These are phyloP conservation scores for Globisporangium megalacanthum DNA, from an alignment of 352 stramenopile genomes.

Conservation along the genomic window DNA sequence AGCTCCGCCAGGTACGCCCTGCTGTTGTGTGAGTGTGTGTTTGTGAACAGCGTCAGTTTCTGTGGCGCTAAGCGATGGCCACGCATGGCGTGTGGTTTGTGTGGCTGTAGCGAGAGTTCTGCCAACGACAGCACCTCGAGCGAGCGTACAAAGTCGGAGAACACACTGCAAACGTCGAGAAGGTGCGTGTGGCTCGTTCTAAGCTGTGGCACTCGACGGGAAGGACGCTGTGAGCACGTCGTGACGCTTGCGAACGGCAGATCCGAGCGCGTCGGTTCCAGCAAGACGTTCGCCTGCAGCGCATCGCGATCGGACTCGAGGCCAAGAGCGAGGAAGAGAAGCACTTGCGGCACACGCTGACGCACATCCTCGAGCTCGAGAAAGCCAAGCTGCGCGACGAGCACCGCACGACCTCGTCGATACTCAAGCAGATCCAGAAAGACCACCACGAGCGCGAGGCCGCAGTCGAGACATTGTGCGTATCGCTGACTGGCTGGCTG, in stretches of 20 bases:
- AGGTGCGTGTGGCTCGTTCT: conserved; percentile 12
- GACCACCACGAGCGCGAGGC: conserved; percentile 53
- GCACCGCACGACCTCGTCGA: conserved; percentile 34
- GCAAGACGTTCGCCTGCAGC: conserved; percentile 62
- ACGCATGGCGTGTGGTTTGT: not conserved
- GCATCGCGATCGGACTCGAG: conserved; percentile 54
- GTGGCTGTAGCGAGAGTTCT: conserved; percentile 34
- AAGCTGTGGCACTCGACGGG: too few relatives aligned
- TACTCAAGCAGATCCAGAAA: conserved; percentile 55
- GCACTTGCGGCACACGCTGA: conserved; percentile 60
- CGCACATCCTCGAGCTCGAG: conserved; percentile 54
- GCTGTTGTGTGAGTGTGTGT: not conserved
- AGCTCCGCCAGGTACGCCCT: conserved; percentile 35
- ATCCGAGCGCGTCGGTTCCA: conserved; percentile 61
- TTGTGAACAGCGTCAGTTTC: not conserved
- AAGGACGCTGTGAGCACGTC: too few relatives aligned
- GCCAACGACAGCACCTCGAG: conserved; percentile 54
- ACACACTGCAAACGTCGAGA: conserved; percentile 61
- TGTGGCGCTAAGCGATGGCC: not conserved
- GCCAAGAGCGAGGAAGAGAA: conserved; percentile 63
- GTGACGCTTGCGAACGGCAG: conserved; percentile 5
- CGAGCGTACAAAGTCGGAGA: conserved; percentile 54
- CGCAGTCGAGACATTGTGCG: conserved; percentile 59
- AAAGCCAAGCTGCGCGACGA: conserved; percentile 66
- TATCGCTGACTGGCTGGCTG: conserved; percentile 1